These are phyloP conservation scores for Talaromyces proteolyticus DNA, from an alignment of 495 filamentous ascomycete species.

Conservation along the genomic window DNA sequence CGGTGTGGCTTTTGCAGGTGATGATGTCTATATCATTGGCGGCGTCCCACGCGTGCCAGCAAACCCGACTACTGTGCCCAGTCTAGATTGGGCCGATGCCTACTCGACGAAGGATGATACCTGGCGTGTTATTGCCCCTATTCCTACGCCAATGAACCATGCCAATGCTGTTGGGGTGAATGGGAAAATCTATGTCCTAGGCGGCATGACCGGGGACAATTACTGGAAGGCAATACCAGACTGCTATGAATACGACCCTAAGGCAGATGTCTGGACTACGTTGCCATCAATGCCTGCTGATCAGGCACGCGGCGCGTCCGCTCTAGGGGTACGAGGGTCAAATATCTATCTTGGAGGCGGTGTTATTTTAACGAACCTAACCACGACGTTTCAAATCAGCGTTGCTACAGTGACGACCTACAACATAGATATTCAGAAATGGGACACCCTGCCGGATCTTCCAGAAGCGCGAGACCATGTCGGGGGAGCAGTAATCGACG, in stretches of 20 bases:
- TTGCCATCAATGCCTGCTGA: constrained; percentile 14
- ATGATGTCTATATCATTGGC: constrained; percentile 18
- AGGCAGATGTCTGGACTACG: constrained; percentile 10
- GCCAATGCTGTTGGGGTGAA: constrained; percentile 24
- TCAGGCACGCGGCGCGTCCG: constrained; percentile 11
- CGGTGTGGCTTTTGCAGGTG: constrained; percentile 11
- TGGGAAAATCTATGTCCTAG: constrained; percentile 31
- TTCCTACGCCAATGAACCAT: constrained; percentile 24
- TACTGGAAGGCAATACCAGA: constrained; percentile 3
- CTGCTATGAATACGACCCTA: constrained; percentile 15
- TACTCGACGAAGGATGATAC: constrained; percentile 18
- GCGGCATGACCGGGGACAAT: constrained; percentile 14
- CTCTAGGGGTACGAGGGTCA: constrained; percentile 11
- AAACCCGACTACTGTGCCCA: neutral
- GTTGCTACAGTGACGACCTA: constrained; percentile 22
- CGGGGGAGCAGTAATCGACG: constrained; percentile 20
- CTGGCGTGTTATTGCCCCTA: constrained; percentile 20
- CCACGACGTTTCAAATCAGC: neutral
- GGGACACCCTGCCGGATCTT: constrained; percentile 15
- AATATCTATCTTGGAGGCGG: constrained; percentile 16
- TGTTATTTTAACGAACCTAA: neutral
- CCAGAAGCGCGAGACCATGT: constrained; percentile 30
- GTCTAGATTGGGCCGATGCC: constrained; percentile 14
- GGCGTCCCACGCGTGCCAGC: constrained; percentile 10
- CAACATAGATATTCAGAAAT: constrained; percentile 18